These are phyloP conservation scores for Pyrus hybrid DNA, from an alignment of 331 rosid species.

Conservation along the genomic window DNA sequence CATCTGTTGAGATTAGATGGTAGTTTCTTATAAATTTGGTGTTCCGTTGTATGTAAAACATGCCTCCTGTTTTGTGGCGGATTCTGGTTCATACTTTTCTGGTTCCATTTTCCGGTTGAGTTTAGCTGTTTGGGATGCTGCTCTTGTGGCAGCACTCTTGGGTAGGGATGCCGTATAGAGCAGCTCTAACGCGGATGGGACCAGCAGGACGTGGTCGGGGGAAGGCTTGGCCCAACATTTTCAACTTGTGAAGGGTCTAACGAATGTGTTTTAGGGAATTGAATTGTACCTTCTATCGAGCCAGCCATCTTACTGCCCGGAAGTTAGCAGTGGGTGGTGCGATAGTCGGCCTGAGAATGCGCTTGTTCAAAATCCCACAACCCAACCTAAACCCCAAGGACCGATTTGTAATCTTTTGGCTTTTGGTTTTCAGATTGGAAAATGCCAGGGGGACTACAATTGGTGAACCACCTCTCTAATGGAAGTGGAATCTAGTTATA, in stretches of 20 bases:
- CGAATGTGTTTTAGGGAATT: no score
- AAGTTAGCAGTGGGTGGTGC: no score
- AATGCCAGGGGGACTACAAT: neutral
- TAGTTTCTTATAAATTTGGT: neutral
- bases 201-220: no score
- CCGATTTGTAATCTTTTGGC: neutral
- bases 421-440: neutral
- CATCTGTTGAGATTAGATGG: constrained; percentile 10
- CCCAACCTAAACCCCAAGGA: neutral
- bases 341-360: no score
- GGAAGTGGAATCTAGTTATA: no score
- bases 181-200: no score
- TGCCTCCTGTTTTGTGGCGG: neutral
- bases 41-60: neutral
- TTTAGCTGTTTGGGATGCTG: neutral
- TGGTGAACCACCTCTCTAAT: neutral
- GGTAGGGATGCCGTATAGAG: neutral
- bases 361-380: no score
- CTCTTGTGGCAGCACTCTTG: neutral
- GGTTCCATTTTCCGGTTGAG: neutral
- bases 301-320: no score
- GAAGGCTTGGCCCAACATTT: no score
- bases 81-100: neutral
- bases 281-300: no score
- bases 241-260: no score